Conservation (phyloP, 2,329 filamentous ascomycete genomes). For the Hymenoscyphus scutula region DNA sequence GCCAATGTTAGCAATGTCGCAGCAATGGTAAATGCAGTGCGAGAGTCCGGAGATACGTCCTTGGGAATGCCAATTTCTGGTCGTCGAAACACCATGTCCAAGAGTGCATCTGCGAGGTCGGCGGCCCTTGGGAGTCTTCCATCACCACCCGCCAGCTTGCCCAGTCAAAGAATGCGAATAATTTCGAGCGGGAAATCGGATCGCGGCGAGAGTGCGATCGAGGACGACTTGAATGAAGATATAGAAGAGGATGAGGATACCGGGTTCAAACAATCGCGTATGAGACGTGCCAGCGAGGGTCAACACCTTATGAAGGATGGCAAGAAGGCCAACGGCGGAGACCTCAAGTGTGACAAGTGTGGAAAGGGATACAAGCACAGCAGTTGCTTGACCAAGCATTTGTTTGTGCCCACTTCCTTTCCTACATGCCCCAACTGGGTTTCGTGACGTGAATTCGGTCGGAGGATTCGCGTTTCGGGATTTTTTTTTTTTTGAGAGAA, state of each 20-base stretch:
- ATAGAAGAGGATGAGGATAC: slow-evolving; percentile 50
- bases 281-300: slow-evolving; percentile 76
- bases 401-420: slow-evolving; percentile 77
- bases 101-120: slow-evolving; percentile 53
- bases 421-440: slow-evolving; percentile 36
- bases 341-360: slow-evolving; percentile 95
- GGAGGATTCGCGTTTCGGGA: slow-evolving; percentile 22
- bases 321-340: slow-evolving; percentile 71
- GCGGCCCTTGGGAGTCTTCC: slow-evolving; percentile 57
- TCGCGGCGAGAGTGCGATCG: slow-evolving; percentile 61
- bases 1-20: slow-evolving; percentile 66
- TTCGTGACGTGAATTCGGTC: slow-evolving; percentile 41
- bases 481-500: slow-evolving; percentile 24
- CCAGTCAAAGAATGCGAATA: slow-evolving; percentile 50
- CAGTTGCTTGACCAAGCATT: slow-evolving; percentile 99
- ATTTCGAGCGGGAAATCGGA: slow-evolving; percentile 49
- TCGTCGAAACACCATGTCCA: slow-evolving; percentile 69
- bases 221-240: slow-evolving; percentile 62
- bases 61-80: slow-evolving; percentile 56
- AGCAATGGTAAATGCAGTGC: slow-evolving; percentile 70
- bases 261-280: slow-evolving; percentile 46
- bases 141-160: slow-evolving; percentile 67
- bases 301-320: slow-evolving; percentile 77
- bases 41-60: slow-evolving; percentile 60
- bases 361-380: slow-evolving; percentile 99